Evolutionary conservation across 31 red algal genomes (phyloP).

Genomic region (Porphyra umbilicalis): DNA sequence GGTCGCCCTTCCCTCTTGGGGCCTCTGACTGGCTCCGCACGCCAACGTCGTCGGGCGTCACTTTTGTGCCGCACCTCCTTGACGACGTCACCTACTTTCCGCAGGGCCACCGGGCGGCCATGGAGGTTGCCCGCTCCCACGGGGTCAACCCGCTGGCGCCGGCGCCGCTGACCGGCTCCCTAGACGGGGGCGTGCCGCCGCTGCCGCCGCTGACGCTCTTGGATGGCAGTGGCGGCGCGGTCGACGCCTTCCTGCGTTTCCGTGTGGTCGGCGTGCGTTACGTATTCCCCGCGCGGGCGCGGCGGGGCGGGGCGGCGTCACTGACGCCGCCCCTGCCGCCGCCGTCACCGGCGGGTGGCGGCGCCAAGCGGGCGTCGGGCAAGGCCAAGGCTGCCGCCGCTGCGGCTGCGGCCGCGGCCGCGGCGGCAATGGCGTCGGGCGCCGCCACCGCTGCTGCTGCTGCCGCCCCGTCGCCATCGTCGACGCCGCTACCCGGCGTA

Average conservation of each 20-base stretch:
- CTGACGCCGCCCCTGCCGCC: not conserved
- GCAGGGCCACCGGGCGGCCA: slow-evolving; percentile 57
- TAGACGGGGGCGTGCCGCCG: not conserved
- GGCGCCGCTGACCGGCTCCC: not conserved
- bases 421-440: not conserved
- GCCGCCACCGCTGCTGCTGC: not conserved
- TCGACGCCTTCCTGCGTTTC: not conserved
- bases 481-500: too few species aligned
- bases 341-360: not conserved
- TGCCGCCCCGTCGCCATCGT: not conserved
- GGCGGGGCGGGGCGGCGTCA: not conserved
- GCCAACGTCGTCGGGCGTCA: slow-evolving; percentile 27
- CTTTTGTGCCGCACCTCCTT: slow-evolving; percentile 77
- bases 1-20: slow-evolving; percentile 9
- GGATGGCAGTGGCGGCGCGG: not conserved
- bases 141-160: slow-evolving; percentile 44
- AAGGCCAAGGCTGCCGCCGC: not conserved
- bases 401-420: not conserved
- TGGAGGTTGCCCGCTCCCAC: slow-evolving; percentile 30
- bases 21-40: slow-evolving; percentile 70
- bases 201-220: not conserved
- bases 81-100: slow-evolving; percentile 91
- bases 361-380: not conserved
- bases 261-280: not conserved
- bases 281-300: not conserved